Evolutionary conservation across 306 rosid genomes (phyloP), one percentile per base, ranked within the genome.

Genomic region (Hippophae gyantsensis): DNA sequence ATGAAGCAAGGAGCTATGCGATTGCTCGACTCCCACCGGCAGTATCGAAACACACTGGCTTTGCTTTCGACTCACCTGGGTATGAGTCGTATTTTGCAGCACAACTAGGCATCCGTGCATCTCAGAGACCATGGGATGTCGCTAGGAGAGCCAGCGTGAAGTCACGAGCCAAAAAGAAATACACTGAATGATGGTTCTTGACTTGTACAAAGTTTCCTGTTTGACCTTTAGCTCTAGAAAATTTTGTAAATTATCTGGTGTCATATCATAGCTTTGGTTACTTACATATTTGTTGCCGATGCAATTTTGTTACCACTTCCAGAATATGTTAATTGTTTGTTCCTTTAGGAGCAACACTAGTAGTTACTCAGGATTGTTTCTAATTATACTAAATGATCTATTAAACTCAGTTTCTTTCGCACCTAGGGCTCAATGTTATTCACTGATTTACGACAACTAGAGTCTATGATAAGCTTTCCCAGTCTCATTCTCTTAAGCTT

Each of bases 61-160:
- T 92, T 71, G 98, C 96, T 60, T 90, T 92, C 27, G 96, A 92
- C 67, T 90, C 95, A 54, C 98, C 96, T 10, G 92, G 98, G 64
- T 92, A 87, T 1, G 98, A 92, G 73, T 92, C 98, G 2, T 92
- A 87, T 67, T 92, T 92, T 5, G 96, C 98, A 8, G 65, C 95
- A 55, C 98, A 87, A 82, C 78, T 71, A 4, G 98, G 98, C 52
- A 62, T 84, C 10, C 70, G 74, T 67, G 79, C 87, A 41, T 95
- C 98, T 41, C 98, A 87, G 53, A 92, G 83, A 63, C 87, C 96
- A 41, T 92, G 98, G 98, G 98, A 92, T 65, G 98, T 92, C 71
- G 98, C 98, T 42, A 81, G 87, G 65, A 76, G 98, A 74, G 96
- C 98, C 75, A 87, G 98, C 80, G 74, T 82, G 77, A 83, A 46